Base-by-base conservation (phyloP, 768 basidiomycete genomes). In the Kwoniella newhampshirensis region DNA sequence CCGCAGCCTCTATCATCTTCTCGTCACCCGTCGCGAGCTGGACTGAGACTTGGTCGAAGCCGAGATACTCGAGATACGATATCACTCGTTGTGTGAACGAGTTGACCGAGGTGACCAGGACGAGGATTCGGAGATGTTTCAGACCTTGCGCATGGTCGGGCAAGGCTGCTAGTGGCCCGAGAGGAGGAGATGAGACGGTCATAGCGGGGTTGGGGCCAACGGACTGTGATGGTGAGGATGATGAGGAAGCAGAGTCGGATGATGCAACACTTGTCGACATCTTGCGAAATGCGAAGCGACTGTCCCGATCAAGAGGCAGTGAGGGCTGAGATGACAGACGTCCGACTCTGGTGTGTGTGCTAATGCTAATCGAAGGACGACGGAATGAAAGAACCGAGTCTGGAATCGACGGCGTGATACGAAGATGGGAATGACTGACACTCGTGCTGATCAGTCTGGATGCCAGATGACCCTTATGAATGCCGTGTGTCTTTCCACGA, bases 101-200 rank as follows among this genome's bases (percentile, higher is more conserved):
- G 57, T 73, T 73, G 60, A 70, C 59, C 18, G 68, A 59, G 13
- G 71, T 67, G 15, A 57, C 47, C 13, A 73, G 56, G 32, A 73
- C 51, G 21, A 73, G 53, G 56, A 73, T 57, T 11, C 59, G 52
- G 50, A 54, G 50, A 6, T 55, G 28, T 28, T 57, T 49, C 26
- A 66, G 55, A 47, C 52, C 51, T 30, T 39, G 39, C 13, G 20
- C 17, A 39, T 41, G 25, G 20, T 40, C 17, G 2, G 66, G 66
- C 13, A 67, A 48, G 20, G 55, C 20, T 6, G 55, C n/a, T 17
- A 59, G 44, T n/a, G 61, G 62, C 23, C 66, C 57, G 21, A 67
- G 56, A 18, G 66, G 66, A 0, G 62, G 26, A 28, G 23, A 20
- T 11, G 46, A 25, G n/a, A 40, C 49, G 40, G 35, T 43, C 36